Conservation (phyloP, 306 rosid genomes). For the Alnus glutinosa region DNA sequence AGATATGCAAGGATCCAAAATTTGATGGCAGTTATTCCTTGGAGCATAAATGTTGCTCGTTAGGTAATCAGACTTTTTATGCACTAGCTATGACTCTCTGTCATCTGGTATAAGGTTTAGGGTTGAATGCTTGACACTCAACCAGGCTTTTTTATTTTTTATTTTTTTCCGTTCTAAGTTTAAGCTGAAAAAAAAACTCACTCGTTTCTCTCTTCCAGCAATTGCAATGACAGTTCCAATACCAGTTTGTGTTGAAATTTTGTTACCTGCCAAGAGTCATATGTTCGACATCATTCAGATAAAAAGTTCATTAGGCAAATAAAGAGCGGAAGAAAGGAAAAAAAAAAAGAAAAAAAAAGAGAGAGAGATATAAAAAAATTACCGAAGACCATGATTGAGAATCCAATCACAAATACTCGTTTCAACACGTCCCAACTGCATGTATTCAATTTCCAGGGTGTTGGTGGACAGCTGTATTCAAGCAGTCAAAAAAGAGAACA, state of each 20-base stretch:
- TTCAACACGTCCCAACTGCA: conserved; percentile 95
- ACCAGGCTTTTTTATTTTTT: too few relatives aligned
- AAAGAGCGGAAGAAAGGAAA: background rate
- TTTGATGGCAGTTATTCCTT: background rate
- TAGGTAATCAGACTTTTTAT: background rate
- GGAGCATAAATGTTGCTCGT: background rate
- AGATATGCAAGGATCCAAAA: background rate
- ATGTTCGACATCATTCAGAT: conserved; percentile 14
- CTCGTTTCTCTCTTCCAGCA: conserved; percentile 96
- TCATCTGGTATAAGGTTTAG: background rate
- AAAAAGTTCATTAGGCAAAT: background rate
- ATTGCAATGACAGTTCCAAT: conserved; percentile 87
- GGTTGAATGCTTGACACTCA: background rate
- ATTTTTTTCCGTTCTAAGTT: background rate
- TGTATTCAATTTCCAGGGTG: conserved; percentile 91
- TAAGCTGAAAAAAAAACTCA: conserved; percentile 45
- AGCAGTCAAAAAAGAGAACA: conserved; percentile 2
- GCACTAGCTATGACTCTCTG: too few relatives aligned
- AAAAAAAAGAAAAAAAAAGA: conserved; percentile 12
- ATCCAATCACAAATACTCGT: conserved; percentile 95
- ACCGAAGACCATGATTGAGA: conserved; percentile 82
- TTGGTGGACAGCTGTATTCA: conserved; percentile 78
- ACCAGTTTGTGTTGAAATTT: conserved; percentile 93
- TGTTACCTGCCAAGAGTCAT: conserved; percentile 66
- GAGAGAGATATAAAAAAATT: too few relatives aligned